Evolutionary conservation across 768 basidiomycete species (phyloP).

Genomic region (Pleurotus giganteus): DNA sequence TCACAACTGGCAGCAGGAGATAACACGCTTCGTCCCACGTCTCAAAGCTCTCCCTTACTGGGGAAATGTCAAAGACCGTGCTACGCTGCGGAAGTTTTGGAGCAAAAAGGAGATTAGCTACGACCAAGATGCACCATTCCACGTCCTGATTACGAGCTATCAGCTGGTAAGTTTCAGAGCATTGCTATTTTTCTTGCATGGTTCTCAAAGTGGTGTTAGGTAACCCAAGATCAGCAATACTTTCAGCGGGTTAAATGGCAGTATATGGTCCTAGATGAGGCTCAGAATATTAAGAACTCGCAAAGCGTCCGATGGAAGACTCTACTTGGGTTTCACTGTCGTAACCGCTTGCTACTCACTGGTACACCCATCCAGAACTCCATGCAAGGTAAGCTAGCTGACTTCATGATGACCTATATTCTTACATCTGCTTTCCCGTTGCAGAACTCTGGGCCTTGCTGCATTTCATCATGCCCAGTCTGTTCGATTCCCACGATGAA

Average conservation of each 20-base stretch:
- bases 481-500: conserved; percentile 99
- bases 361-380: conserved; percentile 99
- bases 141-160: conserved; percentile 95
- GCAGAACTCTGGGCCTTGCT: conserved; percentile 96
- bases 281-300: conserved; percentile 99
- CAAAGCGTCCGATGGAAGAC: conserved; percentile 97
- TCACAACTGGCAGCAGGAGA: conserved; percentile 99
- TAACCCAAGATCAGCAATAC: conserved; percentile 96
- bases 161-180: conserved; percentile 65
- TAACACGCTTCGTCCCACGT: conserved; percentile 91
- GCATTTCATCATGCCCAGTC: conserved; percentile 99
- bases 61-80: conserved; percentile 95
- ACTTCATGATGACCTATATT: conserved; percentile 7
- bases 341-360: conserved; percentile 91
- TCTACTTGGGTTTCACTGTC: conserved; percentile 90
- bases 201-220: conserved; percentile 53
- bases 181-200: not conserved
- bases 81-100: conserved; percentile 96
- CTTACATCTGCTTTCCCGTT: conserved; percentile 12
- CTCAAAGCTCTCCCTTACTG: conserved; percentile 97
- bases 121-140: conserved; percentile 93
- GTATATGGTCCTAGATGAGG: conserved; percentile 99
- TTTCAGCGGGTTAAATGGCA: conserved; percentile 99
- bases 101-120: conserved; percentile 97
- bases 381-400: conserved; percentile 79